A percentile compares a stretch with the other conserved stretches of the same genome.
Conservation (phyloP, 2,329 filamentous ascomycete genomes). For the Ophiostoma australiae region DNA sequence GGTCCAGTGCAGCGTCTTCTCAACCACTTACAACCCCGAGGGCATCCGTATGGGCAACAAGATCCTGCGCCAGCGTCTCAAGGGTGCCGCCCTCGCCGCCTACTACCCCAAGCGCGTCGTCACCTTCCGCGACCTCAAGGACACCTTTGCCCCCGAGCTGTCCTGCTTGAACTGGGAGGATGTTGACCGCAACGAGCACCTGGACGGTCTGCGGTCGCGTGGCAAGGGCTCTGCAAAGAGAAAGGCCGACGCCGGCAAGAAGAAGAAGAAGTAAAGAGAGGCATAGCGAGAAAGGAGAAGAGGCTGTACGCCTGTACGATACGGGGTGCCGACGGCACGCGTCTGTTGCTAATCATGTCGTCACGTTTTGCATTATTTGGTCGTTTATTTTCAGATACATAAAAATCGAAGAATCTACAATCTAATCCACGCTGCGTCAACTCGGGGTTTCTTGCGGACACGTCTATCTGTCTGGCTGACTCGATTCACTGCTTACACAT, state of each 20-base stretch:
- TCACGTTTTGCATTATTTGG: background rate
- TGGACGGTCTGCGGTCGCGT: constrained; percentile 68
- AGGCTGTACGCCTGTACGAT: background rate
- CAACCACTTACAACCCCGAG: constrained; percentile 83
- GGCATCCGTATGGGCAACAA: constrained; percentile 81
- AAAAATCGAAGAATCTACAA: background rate
- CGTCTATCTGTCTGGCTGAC: background rate
- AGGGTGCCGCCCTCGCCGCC: constrained; percentile 72
- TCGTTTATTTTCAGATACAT: background rate
- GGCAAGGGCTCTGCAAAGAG: constrained; percentile 88
- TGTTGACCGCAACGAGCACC: constrained; percentile 71
- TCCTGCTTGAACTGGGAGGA: constrained; percentile 70
- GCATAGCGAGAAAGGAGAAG: background rate
- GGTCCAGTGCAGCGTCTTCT: constrained; percentile 90
- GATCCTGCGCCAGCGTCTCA: constrained; percentile 79
- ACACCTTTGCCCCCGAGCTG: constrained; percentile 60
- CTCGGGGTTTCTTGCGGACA: too few relatives aligned
- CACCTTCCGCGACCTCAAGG: constrained; percentile 68
- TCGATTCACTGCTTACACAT: background rate
- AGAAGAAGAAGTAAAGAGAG: background rate
- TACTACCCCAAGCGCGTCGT: constrained; percentile 81
- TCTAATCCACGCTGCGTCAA: too few relatives aligned
- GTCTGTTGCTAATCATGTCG: constrained; percentile 8
- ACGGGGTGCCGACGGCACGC: background rate
- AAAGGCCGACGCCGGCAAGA: constrained; percentile 50